phyloP scores from a whole-genome alignment of 306 rosid species.

The Rosa persica region DNA sequence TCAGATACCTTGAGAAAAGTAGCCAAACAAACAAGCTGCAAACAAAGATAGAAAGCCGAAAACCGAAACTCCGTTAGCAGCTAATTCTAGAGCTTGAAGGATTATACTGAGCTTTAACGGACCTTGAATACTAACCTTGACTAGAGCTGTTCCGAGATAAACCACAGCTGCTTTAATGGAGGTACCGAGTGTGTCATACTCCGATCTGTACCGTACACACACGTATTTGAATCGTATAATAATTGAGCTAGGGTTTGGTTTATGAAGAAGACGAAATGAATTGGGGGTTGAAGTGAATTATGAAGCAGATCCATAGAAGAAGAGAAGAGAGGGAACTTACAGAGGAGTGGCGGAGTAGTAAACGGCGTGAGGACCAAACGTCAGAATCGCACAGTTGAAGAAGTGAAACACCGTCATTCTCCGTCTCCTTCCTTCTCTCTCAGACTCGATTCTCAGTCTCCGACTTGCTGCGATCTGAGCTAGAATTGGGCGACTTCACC shows the following conservation, averaged over 20 bases:
- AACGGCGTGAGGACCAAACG: conserved; percentile 99
- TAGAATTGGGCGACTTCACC: neutral
- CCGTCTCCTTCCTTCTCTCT: neutral
- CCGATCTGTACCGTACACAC: conserved; percentile 61
- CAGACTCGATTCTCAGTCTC: neutral
- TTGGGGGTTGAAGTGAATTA: neutral
- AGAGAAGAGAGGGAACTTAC: conserved; percentile 32
- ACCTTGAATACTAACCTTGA: conserved; percentile 56
- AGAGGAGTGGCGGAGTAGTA: conserved; percentile 96
- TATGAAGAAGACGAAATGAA: neutral
- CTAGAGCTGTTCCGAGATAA: conserved; percentile 91
- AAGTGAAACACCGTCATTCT: conserved; percentile 93
- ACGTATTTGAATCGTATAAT: neutral
- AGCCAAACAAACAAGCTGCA: conserved; percentile 97
- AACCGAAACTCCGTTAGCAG: conserved; percentile 12
- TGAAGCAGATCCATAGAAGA: neutral
- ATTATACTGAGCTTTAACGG: neutral
- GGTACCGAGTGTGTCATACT: conserved; percentile 96
- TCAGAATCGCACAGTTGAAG: conserved; percentile 96
- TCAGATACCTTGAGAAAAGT: conserved; percentile 97
- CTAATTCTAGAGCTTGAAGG: conserved; percentile 8
- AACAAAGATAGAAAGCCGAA: conserved; percentile 1
- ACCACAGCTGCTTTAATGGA: conserved; percentile 85
- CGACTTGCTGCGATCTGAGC: conserved; percentile 1
- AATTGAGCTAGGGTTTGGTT: conserved; percentile 17